A percentile compares a stretch with the other conserved stretches of the same genome.
Evolutionary conservation across 352 stramenopile genomes (phyloP).

Genomic region (Phytophthora niederhauseri): DNA sequence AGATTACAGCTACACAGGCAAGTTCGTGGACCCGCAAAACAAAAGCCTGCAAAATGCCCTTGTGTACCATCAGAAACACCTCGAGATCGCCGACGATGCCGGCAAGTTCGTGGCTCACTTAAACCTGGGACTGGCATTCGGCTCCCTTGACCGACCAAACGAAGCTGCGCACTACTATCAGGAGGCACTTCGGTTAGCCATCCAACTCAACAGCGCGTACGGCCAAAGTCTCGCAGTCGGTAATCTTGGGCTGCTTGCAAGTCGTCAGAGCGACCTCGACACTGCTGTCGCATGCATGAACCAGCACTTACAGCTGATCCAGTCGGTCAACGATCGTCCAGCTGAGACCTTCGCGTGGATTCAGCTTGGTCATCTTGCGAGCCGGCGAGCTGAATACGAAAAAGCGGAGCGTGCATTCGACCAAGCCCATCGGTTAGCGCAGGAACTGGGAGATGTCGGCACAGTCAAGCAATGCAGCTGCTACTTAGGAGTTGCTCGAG

Average conservation of each 20-base stretch:
- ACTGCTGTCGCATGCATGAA: conserved; percentile 88
- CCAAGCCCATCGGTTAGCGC: conserved; percentile 76
- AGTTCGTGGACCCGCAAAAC: conserved; percentile 64
- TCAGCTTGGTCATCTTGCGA: conserved; percentile 81
- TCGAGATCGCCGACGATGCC: conserved; percentile 79
- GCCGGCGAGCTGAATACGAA: conserved; percentile 56
- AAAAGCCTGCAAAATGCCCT: conserved; percentile 54
- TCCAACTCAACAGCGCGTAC: conserved; percentile 85
- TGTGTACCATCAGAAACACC: conserved; percentile 78
- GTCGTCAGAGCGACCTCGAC: conserved; percentile 79
- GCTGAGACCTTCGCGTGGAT: conserved; percentile 89
- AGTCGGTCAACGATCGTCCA: conserved; percentile 78
- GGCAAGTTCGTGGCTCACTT: conserved; percentile 89
- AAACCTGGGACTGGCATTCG: conserved; percentile 85
- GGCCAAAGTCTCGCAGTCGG: conserved; percentile 88
- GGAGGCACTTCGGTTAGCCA: conserved; percentile 85
- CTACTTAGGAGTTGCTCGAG: conserved; percentile 78
- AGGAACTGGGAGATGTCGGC: conserved; percentile 65
- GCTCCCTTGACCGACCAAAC: conserved; percentile 66
- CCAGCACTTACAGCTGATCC: conserved; percentile 90
- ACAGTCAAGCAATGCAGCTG: conserved; percentile 84
- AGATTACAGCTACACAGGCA: conserved; percentile 76
- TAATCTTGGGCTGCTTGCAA: conserved; percentile 87
- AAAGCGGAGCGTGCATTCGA: conserved; percentile 80
- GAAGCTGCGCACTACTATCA: conserved; percentile 86